phyloP scores from a whole-genome alignment of 805 yeast genomes.

The Ogataea pini region DNA sequence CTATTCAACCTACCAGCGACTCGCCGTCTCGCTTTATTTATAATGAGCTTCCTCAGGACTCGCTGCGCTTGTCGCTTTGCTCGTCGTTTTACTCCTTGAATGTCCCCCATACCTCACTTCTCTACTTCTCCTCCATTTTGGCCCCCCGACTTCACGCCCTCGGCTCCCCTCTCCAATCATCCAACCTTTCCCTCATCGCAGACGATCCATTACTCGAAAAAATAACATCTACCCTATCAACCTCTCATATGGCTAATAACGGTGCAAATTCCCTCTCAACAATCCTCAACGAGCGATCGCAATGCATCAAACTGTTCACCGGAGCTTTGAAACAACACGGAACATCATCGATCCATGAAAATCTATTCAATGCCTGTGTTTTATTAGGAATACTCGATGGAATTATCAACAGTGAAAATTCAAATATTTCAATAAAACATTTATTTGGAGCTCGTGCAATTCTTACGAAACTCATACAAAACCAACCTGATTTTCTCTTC shows the following conservation, averaged over 20 bases:
- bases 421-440: conserved; percentile 20
- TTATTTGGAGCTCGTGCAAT: conserved; percentile 31
- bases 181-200: conserved; percentile 4
- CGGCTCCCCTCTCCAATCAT: conserved; percentile 17
- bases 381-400: conserved; percentile 31
- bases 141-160: conserved; percentile 29
- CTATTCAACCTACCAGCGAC: no score
- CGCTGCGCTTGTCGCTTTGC: neutral
- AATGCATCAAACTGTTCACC: conserved; percentile 20
- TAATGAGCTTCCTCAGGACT: no score
- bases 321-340: conserved; percentile 10
- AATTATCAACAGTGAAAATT: conserved; percentile 24
- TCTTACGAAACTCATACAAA: conserved; percentile 17
- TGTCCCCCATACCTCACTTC: conserved; percentile 5
- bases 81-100: neutral
- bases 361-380: conserved; percentile 25
- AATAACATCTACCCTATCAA: conserved; percentile 24
- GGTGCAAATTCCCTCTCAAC: conserved; percentile 9
- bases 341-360: conserved; percentile 8
- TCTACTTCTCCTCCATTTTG: conserved; percentile 27
- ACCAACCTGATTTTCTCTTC: conserved; percentile 15
- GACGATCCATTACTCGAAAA: conserved; percentile 21
- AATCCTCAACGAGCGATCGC: conserved; percentile 14
- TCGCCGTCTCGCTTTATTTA: no score
- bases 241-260: conserved; percentile 25